Percentiles rank a stretch among this genome's conserved stretches.
These are phyloP conservation scores for Marsdenia floribunda DNA, from an alignment of 257 asterid genomes.

Conservation along the genomic window DNA sequence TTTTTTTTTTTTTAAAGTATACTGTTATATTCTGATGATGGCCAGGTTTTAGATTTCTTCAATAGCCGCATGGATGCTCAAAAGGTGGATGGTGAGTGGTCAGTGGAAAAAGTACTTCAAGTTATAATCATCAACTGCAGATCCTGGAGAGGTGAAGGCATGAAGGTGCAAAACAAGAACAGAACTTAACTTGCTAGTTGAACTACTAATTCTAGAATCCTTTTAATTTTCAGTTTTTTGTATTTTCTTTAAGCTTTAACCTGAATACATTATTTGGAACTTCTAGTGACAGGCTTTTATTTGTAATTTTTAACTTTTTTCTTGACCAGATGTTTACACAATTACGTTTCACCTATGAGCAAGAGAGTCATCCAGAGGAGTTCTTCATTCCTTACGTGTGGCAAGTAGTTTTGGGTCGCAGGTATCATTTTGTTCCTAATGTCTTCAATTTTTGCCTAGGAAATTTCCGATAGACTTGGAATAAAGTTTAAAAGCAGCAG, in stretches of 20 bases:
- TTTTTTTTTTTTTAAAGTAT: background rate
- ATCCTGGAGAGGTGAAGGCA: conserved; percentile 97
- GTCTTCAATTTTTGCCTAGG: background rate
- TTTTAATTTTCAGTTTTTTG: background rate
- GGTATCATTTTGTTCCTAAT: conserved; percentile 34
- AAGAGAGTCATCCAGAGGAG: conserved; percentile 95
- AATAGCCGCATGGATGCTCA: conserved; percentile 81
- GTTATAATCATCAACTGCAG: conserved; percentile 66
- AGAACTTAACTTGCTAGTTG: background rate
- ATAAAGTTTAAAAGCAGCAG: background rate
- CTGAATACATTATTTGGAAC: background rate
- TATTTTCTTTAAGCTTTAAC: background rate
- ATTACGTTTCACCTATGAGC: conserved; percentile 80
- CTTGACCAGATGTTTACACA: conserved; percentile 62
- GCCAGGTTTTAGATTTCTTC: conserved; percentile 82
- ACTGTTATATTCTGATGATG: background rate
- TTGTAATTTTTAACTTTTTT: conserved; percentile 7
- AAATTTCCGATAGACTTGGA: background rate
- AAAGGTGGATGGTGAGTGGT: conserved; percentile 73
- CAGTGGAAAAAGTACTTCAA: conserved; percentile 89
- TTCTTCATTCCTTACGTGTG: conserved; percentile 92
- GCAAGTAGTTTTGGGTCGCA: conserved; percentile 70
- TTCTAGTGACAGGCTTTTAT: background rate
- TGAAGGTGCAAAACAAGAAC: conserved; percentile 51
- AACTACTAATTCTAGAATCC: background rate